Conservation (phyloP, 225 moss, liverwort and hornwort species). For the Marchantia paleacea region DNA sequence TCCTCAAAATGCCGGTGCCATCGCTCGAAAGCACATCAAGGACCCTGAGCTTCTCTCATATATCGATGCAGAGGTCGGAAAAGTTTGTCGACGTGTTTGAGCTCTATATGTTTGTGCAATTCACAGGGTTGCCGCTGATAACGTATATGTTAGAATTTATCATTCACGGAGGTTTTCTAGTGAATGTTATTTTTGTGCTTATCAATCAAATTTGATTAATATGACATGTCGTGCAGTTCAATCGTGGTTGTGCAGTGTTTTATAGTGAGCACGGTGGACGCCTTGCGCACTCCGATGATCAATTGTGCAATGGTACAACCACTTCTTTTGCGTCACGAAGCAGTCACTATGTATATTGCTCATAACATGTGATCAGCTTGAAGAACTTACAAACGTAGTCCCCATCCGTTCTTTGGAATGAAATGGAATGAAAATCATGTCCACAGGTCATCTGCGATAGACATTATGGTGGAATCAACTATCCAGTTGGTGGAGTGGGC, state of each 20-base stretch:
- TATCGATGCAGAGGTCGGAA: conserved; percentile 69
- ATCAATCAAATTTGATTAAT: not conserved
- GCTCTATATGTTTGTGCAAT: not conserved
- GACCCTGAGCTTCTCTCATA: conserved; percentile 66
- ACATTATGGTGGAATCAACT: conserved; percentile 89
- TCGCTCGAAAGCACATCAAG: conserved; percentile 77
- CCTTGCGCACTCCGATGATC: conserved; percentile 88
- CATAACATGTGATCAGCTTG: not conserved
- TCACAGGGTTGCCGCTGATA: not conserved
- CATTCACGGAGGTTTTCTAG: not conserved
- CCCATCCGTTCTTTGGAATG: not conserved
- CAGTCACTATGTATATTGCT: not conserved
- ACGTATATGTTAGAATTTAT: not conserved
- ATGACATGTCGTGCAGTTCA: conserved; percentile 30
- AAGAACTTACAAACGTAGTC: not conserved
- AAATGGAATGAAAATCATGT: not conserved
- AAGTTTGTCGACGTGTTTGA: not conserved
- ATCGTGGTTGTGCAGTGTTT: conserved; percentile 67
- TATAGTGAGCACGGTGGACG: conserved; percentile 90
- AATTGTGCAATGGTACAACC: conserved; percentile 75
- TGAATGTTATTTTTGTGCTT: not conserved
- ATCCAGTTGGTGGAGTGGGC: conserved; percentile 84
- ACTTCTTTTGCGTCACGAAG: not conserved
- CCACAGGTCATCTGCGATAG: conserved; percentile 78
- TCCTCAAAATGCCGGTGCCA: conserved; percentile 90